These are phyloP conservation scores for Blastomyces parvus DNA, from an alignment of 2,329 filamentous ascomycete genomes.

Conservation along the genomic window DNA sequence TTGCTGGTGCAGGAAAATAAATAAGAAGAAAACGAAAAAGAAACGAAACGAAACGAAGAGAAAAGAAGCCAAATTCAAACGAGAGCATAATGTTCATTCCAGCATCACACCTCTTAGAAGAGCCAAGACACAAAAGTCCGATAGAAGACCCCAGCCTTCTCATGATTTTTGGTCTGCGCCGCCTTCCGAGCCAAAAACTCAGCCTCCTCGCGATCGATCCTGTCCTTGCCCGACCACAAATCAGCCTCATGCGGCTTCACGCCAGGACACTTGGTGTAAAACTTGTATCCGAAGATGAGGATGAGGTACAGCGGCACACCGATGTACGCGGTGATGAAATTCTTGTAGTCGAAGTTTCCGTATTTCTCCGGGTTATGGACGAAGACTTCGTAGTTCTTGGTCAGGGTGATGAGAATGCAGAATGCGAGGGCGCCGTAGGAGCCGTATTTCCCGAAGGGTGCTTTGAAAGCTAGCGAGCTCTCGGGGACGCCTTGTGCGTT, in stretches of 20 bases:
- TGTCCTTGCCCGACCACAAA: constrained; percentile 21
- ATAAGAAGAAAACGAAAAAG: no score
- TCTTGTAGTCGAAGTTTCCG: constrained; percentile 42
- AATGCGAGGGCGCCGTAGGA: constrained; percentile 54
- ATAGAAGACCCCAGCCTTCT: constrained; percentile 46
- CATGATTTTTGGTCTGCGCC: constrained; percentile 53
- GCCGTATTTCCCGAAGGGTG: constrained; percentile 43
- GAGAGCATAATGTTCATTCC: neutral
- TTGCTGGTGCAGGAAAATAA: neutral
- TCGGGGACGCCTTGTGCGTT: constrained; percentile 30
- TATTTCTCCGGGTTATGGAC: constrained; percentile 45
- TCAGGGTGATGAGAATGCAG: constrained; percentile 57
- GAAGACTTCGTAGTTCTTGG: constrained; percentile 69
- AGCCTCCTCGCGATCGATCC: constrained; percentile 48
- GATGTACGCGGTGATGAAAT: constrained; percentile 42
- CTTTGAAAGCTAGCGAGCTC: constrained; percentile 34
- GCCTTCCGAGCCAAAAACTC: constrained; percentile 65
- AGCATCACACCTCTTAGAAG: constrained; percentile 37
- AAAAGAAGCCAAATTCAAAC: neutral
- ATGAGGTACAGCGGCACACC: constrained; percentile 33
- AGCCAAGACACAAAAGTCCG: constrained; percentile 51
- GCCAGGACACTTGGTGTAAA: constrained; percentile 16
- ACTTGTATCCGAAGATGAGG: constrained; percentile 27
- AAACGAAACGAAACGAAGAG: no score
- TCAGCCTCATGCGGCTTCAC: constrained; percentile 19